Percentiles rank a stretch among this genome's conserved stretches.
Evolutionary conservation across 148 eudicot species (phyloP).

Genomic region (Rhododendron molle): DNA sequence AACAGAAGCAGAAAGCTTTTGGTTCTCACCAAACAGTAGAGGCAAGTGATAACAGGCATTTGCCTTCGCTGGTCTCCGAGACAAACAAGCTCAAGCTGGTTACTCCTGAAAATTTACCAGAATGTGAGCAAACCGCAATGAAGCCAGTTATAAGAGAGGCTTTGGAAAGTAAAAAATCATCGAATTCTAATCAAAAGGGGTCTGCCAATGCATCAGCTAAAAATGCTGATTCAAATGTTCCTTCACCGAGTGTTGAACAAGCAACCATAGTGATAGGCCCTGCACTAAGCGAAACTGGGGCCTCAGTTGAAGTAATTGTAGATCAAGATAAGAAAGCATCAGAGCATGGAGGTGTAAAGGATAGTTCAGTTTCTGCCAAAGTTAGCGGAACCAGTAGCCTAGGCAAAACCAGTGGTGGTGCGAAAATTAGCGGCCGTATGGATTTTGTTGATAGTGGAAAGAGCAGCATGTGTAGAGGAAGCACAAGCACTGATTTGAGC

Average conservation of each 20-base stretch:
- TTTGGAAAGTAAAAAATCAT: not conserved
- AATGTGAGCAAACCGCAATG: conserved; percentile 19
- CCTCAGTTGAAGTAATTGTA: conserved; percentile 27
- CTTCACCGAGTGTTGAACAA: conserved; percentile 11
- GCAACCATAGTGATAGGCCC: conserved; percentile 9
- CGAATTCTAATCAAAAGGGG: conserved; percentile 1
- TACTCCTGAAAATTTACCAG: conserved; percentile 21
- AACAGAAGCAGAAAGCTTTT: conserved; percentile 12
- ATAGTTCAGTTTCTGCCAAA: conserved; percentile 52
- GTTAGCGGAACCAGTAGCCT: conserved; percentile 43
- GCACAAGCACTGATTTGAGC: conserved; percentile 63
- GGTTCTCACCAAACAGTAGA: conserved; percentile 1
- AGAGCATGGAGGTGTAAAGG: conserved; percentile 38
- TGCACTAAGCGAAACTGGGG: conserved; percentile 13
- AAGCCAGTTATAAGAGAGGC: conserved; percentile 16
- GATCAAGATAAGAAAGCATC: conserved; percentile 47
- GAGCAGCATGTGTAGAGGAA: conserved; percentile 59
- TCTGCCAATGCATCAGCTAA: not conserved
- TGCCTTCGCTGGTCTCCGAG: conserved; percentile 9
- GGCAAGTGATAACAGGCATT: not conserved
- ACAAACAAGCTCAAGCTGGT: conserved; percentile 22
- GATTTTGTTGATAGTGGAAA: conserved; percentile 58
- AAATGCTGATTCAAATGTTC: conserved; percentile 2
- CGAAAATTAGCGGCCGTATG: conserved; percentile 44
- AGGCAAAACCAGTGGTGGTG: conserved; percentile 52